A percentile compares a stretch with the other conserved stretches of the same genome.
Conservation (phyloP, 1,284 basidiomycete species). For the Sanghuangporus baumii region DNA sequence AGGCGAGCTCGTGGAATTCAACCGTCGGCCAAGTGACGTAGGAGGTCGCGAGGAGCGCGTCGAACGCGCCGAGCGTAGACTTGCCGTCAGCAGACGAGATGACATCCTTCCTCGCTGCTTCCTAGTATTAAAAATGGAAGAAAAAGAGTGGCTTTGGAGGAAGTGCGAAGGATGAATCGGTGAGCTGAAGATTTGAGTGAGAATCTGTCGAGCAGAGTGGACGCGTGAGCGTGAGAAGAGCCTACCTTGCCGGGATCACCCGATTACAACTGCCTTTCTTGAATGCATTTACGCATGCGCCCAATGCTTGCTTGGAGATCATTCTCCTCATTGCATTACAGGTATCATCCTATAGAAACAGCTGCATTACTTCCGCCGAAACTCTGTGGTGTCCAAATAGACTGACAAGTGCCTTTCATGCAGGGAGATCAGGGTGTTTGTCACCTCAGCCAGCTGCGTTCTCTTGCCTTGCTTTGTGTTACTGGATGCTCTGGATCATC, state of each 20-base stretch:
- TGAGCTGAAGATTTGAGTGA: background rate
- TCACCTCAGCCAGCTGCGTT: no score
- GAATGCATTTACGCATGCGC: no score
- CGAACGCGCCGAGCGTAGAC: background rate
- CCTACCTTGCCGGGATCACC: conserved; percentile 1
- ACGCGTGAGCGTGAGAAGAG: background rate
- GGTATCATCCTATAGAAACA: no score
- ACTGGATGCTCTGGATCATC: background rate
- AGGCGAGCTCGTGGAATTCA: conserved; percentile 15
- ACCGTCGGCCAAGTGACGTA: conserved; percentile 10
- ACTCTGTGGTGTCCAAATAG: no score
- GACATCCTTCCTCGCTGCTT: background rate
- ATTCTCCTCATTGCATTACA: no score
- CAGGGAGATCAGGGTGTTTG: no score
- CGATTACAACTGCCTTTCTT: background rate
- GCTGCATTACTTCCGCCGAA: no score
- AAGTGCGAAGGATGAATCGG: background rate
- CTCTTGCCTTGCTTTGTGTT: no score
- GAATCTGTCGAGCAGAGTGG: background rate
- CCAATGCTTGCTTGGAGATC: no score
- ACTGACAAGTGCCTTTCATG: no score
- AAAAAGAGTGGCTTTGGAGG: background rate
- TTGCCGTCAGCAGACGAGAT: conserved; percentile 2
- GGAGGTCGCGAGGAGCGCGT: background rate
- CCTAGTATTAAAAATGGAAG: background rate